A percentile compares a stretch with the other conserved stretches of the same genome.
phyloP scores from a whole-genome alignment of 768 basidiomycete genomes.

The Leccinum disarticulatum region DNA sequence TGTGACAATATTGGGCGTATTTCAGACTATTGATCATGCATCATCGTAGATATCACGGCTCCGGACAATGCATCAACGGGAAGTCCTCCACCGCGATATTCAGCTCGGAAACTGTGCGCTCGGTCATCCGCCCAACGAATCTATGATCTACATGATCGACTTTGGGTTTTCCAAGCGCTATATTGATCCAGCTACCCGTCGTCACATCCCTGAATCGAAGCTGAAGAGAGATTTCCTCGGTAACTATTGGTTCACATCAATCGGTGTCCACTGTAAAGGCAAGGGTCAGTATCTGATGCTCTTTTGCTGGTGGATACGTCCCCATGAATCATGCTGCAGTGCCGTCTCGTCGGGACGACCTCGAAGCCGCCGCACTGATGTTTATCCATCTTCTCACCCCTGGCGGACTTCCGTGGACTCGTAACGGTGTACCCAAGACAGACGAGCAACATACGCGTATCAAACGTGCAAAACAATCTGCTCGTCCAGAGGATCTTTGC shows the following conservation, averaged over 20 bases:
- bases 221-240: slow-evolving; percentile 74
- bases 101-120: slow-evolving; percentile 77
- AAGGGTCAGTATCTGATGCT: slow-evolving; percentile 48
- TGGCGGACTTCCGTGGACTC: slow-evolving; percentile 73
- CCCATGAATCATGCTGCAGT: slow-evolving; percentile 43
- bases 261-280: slow-evolving; percentile 75
- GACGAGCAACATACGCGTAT: slow-evolving; percentile 60
- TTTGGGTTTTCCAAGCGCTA: slow-evolving; percentile 83
- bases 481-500: slow-evolving; percentile 66
- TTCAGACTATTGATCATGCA: slow-evolving; percentile 9
- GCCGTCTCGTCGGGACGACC: slow-evolving; percentile 75
- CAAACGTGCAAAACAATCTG: slow-evolving; percentile 61
- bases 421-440: slow-evolving; percentile 76
- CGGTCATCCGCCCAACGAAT: slow-evolving; percentile 57
- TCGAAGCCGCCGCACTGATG: slow-evolving; percentile 78
- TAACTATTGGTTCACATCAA: slow-evolving; percentile 83
- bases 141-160: slow-evolving; percentile 77
- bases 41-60: slow-evolving; percentile 59
- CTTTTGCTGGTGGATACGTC: slow-evolving; percentile 16
- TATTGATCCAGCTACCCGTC: slow-evolving; percentile 60
- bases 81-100: slow-evolving; percentile 75
- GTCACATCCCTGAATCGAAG: slow-evolving; percentile 72
- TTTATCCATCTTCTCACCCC: slow-evolving; percentile 79
- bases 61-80: slow-evolving; percentile 74
- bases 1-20: slow-evolving; percentile 6